Percentiles rank a stretch among this genome's conserved stretches.
Evolutionary conservation across 176 grass and related monocot species (phyloP).

Genomic region (Oryza rufipogon): DNA sequence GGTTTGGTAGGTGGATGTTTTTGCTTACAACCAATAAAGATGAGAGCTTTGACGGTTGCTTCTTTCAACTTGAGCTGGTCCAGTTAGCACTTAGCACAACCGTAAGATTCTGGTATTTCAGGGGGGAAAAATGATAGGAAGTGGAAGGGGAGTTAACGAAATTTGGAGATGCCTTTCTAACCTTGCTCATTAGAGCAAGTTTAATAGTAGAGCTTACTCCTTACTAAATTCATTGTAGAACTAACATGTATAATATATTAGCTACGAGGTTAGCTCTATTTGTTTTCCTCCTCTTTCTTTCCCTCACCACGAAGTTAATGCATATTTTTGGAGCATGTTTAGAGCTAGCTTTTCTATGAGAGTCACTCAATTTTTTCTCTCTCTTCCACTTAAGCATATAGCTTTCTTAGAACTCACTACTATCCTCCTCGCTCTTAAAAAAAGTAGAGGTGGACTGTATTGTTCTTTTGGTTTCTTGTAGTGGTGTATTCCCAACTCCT

Average conservation of each 20-base stretch:
- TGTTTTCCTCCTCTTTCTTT: too few species aligned
- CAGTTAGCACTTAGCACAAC: not conserved
- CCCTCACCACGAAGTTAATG: too few species aligned
- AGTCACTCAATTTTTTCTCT: too few species aligned
- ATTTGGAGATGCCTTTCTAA: not conserved
- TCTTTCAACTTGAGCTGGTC: not conserved
- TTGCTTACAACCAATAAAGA: not conserved
- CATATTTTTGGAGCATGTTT: too few species aligned
- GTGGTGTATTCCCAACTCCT: not conserved
- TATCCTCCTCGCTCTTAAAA: too few species aligned
- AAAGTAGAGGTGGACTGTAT: not conserved
- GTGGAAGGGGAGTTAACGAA: conserved; percentile 14
- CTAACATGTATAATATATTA: too few species aligned
- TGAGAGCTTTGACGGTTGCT: not conserved
- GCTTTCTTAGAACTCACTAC: too few species aligned
- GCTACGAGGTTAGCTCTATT: too few species aligned
- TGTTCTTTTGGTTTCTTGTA: conserved; percentile 18
- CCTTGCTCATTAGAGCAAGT: not conserved
- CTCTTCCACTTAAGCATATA: too few species aligned
- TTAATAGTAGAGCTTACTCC: too few species aligned
- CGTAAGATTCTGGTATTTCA: not conserved
- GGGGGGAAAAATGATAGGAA: not conserved
- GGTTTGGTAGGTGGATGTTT: not conserved
- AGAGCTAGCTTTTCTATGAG: too few species aligned
- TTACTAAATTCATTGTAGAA: too few species aligned